A percentile compares a stretch with the other conserved stretches of the same genome.
These are phyloP conservation scores for Pulveroboletus sp. DNA, from an alignment of 768 basidiomycete species.

Conservation along the genomic window DNA sequence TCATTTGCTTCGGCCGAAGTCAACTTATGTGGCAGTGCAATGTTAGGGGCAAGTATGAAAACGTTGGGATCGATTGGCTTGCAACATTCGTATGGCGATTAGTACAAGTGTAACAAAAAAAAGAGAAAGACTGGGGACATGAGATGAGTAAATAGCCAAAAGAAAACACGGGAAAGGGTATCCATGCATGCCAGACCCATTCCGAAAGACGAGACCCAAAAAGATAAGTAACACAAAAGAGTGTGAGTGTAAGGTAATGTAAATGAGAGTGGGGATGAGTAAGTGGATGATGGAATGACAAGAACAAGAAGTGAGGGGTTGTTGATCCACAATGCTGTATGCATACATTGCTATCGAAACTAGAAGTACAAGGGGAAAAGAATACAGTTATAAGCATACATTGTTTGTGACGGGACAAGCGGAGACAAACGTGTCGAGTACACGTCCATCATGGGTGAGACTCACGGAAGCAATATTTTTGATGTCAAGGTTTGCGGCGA, in stretches of 20 bases:
- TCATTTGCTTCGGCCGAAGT: too few species aligned
- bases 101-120: slow-evolving; percentile 2
- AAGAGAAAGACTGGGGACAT: neutral
- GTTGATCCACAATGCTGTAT: slow-evolving; percentile 5
- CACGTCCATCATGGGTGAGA: slow-evolving; percentile 6
- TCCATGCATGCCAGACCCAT: neutral
- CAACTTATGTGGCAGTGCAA: neutral
- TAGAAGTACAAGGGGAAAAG: slow-evolving; percentile 17
- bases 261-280: neutral
- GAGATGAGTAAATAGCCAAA: neutral
- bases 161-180: neutral
- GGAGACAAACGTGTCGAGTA: slow-evolving; percentile 1
- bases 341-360: slow-evolving; percentile 6
- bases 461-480: slow-evolving; percentile 18
- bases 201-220: neutral
- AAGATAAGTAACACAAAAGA: neutral
- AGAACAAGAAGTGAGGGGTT: neutral
- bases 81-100: neutral
- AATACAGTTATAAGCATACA: slow-evolving; percentile 14
- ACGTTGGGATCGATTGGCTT: neutral
- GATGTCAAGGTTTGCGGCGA: neutral
- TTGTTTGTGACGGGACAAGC: neutral
- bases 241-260: neutral
- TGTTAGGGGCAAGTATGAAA: neutral
- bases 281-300: neutral